Percentiles rank a stretch among this genome's conserved stretches.
Evolutionary conservation across 768 basidiomycete species (phyloP).

Genomic region (Suillus fuscotomentosus): DNA sequence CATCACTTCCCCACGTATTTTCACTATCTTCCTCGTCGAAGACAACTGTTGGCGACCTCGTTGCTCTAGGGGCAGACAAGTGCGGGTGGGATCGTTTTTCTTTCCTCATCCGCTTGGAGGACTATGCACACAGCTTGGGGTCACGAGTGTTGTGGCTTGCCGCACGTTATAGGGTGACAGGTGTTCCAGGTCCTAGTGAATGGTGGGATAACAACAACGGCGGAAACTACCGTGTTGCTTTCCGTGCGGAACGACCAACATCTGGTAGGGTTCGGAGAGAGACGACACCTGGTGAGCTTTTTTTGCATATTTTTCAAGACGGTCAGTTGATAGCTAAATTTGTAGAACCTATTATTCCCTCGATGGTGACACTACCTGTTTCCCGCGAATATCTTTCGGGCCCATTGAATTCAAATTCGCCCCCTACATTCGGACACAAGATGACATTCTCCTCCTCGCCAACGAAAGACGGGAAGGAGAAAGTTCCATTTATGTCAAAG

Average conservation of each 20-base stretch:
- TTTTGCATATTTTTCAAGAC: background rate
- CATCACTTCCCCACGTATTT: conserved; percentile 33
- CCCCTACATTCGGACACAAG: background rate
- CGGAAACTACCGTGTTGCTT: conserved; percentile 74
- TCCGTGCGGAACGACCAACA: conserved; percentile 32
- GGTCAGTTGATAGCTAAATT: background rate
- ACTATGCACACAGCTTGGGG: conserved; percentile 53
- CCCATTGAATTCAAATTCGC: background rate
- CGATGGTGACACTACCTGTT: background rate
- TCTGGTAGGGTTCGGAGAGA: conserved; percentile 17
- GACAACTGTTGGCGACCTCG: background rate
- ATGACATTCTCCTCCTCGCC: background rate
- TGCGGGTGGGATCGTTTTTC: conserved; percentile 55
- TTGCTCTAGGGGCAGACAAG: background rate
- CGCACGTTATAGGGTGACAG: conserved; percentile 43
- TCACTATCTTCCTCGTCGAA: conserved; percentile 4
- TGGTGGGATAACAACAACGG: conserved; percentile 94
- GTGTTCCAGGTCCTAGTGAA: conserved; percentile 52
- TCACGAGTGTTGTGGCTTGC: conserved; percentile 61
- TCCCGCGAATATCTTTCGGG: conserved; percentile 15
- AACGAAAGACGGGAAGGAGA: background rate
- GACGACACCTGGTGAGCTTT: conserved; percentile 19
- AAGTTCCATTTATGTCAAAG: background rate
- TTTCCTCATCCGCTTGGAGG: conserved; percentile 69
- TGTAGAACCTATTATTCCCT: conserved; percentile 11